Evolutionary conservation across 768 basidiomycete genomes (phyloP), one percentile per base, ranked within the genome.

Genomic region (Mycena sanguinolenta): DNA sequence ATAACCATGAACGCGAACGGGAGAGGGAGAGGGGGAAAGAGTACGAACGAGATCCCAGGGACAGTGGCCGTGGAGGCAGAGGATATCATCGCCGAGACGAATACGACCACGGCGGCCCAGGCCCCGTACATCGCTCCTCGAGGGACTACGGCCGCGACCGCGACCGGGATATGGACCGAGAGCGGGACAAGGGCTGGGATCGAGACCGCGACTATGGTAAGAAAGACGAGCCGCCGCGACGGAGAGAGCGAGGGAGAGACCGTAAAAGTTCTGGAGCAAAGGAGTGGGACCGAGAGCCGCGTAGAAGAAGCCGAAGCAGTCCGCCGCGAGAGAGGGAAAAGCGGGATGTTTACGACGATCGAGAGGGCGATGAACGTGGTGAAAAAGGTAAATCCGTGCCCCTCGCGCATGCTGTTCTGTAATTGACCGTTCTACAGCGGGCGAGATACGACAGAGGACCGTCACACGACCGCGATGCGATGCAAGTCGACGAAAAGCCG

Each of bases 321-420:
- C 58, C 64, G 28, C 64, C 59, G 6, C 58, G 83, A 83, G 28
- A 81, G 79, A 44, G 85, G 85, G 90, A 89, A 67, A 87, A 88
- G 77, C 87, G 89, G 57, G 84, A 85, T 21, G 79, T 79, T 32
- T 80, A 83, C 64, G 89, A 87, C 12, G 89, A 90, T 42, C 82
- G 79, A 63, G 77, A 80, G n/a, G 79, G 82, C 63, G 85, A 88
- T 62, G 88, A 89, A 36, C 87, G 91, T 63, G 87, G 84, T 34
- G 91, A 92, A 76, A n/a, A 93, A 94, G 87, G 92, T 91, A 69
- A 53, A 2, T 61, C 32, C n/a, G 14, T 65, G 60, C 44, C 19
- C 28, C 44, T 28, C 34, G n/a, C n/a, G n/a, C n/a, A n/a, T n/a
- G 32, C 39, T 27, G 21, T n/a, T 42, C 34, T 60, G 27, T 59